Conservation (phyloP, 176 grass and related monocot genomes). For the Ensete glaucum region DNA sequence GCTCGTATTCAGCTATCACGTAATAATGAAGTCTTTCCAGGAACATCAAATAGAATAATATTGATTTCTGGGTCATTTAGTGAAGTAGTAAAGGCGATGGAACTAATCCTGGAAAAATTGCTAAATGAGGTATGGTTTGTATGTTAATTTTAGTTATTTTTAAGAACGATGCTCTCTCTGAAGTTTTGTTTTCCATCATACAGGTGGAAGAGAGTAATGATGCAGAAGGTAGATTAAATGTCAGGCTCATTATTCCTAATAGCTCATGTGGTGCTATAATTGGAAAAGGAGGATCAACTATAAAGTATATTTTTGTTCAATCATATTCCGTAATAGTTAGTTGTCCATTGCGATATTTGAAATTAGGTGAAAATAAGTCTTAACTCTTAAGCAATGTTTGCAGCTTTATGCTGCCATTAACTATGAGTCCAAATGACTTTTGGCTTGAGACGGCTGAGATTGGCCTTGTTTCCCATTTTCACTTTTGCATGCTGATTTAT, state of each 20-base stretch:
- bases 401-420: neutral
- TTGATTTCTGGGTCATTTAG: slow-evolving; percentile 77
- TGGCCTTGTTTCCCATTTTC: too few species aligned
- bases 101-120: slow-evolving; percentile 88
- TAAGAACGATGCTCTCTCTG: neutral
- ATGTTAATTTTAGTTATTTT: neutral
- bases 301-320: slow-evolving; percentile 63
- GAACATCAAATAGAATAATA: slow-evolving; percentile 85
- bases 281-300: slow-evolving; percentile 94
- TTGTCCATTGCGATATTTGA: slow-evolving; percentile 38
- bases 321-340: slow-evolving; percentile 9
- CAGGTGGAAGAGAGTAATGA: slow-evolving; percentile 89
- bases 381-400: slow-evolving; percentile 12
- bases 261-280: slow-evolving; percentile 96
- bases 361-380: neutral
- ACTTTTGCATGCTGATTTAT: too few species aligned
- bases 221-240: slow-evolving; percentile 69
- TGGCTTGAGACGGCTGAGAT: slow-evolving; percentile 13
- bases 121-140: slow-evolving; percentile 52
- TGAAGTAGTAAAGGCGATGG: slow-evolving; percentile 89
- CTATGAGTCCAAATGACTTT: neutral
- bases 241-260: slow-evolving; percentile 92
- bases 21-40: slow-evolving; percentile 83
- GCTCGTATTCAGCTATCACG: slow-evolving; percentile 91
- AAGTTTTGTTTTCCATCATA: slow-evolving; percentile 10